Evolutionary conservation across 2,329 filamentous ascomycete species (phyloP), one percentile per base, ranked within the genome.

Genomic region (Hypoxylon sp.): DNA sequence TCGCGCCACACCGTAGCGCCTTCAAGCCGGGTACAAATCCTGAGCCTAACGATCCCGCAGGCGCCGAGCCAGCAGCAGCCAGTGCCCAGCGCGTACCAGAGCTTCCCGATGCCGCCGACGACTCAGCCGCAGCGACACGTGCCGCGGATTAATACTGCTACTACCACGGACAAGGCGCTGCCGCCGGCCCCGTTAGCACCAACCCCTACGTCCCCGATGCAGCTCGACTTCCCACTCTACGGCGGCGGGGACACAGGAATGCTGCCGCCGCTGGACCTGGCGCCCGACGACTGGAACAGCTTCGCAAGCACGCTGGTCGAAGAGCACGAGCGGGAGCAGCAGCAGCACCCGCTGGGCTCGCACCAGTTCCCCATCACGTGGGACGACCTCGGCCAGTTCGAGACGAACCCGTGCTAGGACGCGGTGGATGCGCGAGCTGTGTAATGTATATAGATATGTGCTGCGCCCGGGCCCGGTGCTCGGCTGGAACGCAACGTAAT

Each of bases 151-250:
- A n/a, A n/a, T n/a, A n/a, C n/a, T n/a, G n/a, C n/a, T n/a, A n/a
- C n/a, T n/a, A 67, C 64, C 13, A 58, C 58, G n/a, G 69, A 70
- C 38, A 70, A 70, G 55, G 69, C 68, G 8, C 42, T 70, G 8
- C 69, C 69, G 9, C 67, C 69, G 3, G 68, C 66, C 1, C 69
- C 69, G 4, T 48, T 70, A 21, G 69, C 67, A 13, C 67, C 67
- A 4, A 60, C 68, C 1, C 67, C 67, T 1, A 62, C 63, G 2
- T 70, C 67, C 2, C 67, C 69, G 2, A 68, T 69, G 68, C 63
- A 65, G 3, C 54, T 70, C 8, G 68, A 69, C 27, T 69, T 68
- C 35, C 64, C 62, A 1, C 8, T 58, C 6, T 67, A 62, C 46
- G 53, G 33, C 47, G 55, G 33, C 47, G 38, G 40, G 4, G 53